These are phyloP conservation scores for Pichia paraexigua DNA, from an alignment of 805 yeast species.

Conservation along the genomic window DNA sequence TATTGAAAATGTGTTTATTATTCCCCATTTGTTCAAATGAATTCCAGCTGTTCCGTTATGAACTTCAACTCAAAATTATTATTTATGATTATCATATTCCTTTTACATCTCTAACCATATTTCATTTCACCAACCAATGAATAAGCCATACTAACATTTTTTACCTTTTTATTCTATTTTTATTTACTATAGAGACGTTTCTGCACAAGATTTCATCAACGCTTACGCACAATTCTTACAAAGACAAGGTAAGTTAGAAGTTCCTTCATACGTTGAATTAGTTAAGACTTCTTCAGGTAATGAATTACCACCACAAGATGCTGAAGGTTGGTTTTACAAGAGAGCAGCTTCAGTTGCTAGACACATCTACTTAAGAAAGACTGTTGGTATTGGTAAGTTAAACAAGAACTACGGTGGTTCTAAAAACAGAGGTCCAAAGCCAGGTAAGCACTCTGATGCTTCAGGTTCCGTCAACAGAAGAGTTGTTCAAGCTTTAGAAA, in stretches of 20 bases:
- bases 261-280: slow-evolving; percentile 99
- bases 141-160: slow-evolving; percentile 5
- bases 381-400: slow-evolving; percentile 98
- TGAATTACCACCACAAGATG: slow-evolving; percentile 99
- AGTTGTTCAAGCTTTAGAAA: slow-evolving; percentile 96
- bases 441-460: slow-evolving; percentile 97
- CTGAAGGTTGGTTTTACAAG: slow-evolving; percentile 99
- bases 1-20: no score
- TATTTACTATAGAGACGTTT: slow-evolving; percentile 82
- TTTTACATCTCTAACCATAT: no score
- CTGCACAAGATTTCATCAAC: slow-evolving; percentile 99
- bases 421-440: slow-evolving; percentile 97
- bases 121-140: neutral
- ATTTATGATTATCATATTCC: no score
- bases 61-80: no score
- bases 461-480: slow-evolving; percentile 99
- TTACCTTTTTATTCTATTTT: neutral
- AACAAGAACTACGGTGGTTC: slow-evolving; percentile 99
- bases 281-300: slow-evolving; percentile 99
- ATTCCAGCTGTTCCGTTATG: no score
- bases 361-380: slow-evolving; percentile 99
- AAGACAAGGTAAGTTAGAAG: slow-evolving; percentile 99
- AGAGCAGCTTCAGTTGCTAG: slow-evolving; percentile 99
- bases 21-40: no score
- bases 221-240: slow-evolving; percentile 99